phyloP scores from a whole-genome alignment of 2,329 filamentous ascomycete genomes.

The Ophiosphaerella narmari region DNA sequence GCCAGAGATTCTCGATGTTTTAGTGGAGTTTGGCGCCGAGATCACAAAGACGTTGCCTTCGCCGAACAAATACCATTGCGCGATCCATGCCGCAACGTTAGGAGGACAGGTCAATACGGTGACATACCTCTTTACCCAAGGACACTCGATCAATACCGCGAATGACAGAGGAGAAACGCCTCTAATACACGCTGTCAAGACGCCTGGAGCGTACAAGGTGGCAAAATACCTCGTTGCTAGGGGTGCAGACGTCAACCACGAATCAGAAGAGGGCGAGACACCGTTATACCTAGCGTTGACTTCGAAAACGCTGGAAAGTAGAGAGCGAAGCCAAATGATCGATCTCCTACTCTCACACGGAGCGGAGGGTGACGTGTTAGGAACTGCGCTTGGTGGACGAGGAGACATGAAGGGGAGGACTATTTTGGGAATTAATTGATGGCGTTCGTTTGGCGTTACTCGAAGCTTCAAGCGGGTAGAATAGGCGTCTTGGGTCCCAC shows the following conservation, averaged over 20 bases:
- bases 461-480: too few species aligned
- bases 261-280: slow-evolving; percentile 23
- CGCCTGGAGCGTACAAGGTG: slow-evolving; percentile 29
- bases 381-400: slow-evolving; percentile 16
- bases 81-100: slow-evolving; percentile 35
- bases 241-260: slow-evolving; percentile 39
- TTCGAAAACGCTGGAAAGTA: slow-evolving; percentile 22
- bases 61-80: slow-evolving; percentile 24
- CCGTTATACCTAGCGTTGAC: slow-evolving; percentile 31
- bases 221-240: slow-evolving; percentile 35
- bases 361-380: slow-evolving; percentile 28
- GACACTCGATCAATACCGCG: slow-evolving; percentile 31
- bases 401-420: slow-evolving; percentile 28
- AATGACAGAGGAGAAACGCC: slow-evolving; percentile 38
- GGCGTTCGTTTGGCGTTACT: too few species aligned
- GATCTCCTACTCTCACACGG: slow-evolving; percentile 35
- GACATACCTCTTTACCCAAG: slow-evolving; percentile 30
- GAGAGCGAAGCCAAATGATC: slow-evolving; percentile 35
- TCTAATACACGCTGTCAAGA: slow-evolving; percentile 36
- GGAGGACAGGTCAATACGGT: slow-evolving; percentile 33
- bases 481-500: too few species aligned
- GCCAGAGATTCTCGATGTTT: slow-evolving; percentile 22
- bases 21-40: slow-evolving; percentile 40
- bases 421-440: slow-evolving; percentile 18
- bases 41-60: slow-evolving; percentile 20